Evolutionary conservation across 2,329 filamentous ascomycete genomes (phyloP).

Genomic region (Ampelomyces quisqualis): DNA sequence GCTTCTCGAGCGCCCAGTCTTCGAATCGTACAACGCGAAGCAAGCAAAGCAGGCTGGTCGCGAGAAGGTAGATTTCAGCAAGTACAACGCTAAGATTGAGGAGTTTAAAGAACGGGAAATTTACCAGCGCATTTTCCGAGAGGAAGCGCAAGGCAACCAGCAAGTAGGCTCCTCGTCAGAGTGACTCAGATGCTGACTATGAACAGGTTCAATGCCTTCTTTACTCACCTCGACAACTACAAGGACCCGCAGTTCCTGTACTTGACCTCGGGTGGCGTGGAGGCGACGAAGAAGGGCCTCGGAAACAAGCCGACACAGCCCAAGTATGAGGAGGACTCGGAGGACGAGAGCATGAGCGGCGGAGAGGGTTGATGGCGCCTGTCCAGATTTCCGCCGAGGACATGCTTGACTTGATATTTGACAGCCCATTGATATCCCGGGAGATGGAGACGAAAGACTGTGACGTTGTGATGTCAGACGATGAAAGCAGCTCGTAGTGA

Average conservation of each 20-base stretch:
- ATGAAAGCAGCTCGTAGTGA: no score
- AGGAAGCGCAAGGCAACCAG: conserved; percentile 85
- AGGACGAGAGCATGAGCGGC: conserved; percentile 40
- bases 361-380: conserved; percentile 40
- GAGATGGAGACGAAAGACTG: no score
- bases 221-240: conserved; percentile 54
- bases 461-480: no score
- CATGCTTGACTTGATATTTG: no score
- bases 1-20: conserved; percentile 86
- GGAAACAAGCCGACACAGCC: conserved; percentile 30
- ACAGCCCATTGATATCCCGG: no score
- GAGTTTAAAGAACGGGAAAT: conserved; percentile 92
- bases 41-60: conserved; percentile 64
- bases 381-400: no score
- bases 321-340: conserved; percentile 38
- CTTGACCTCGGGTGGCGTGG: conserved; percentile 52
- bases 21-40: conserved; percentile 81
- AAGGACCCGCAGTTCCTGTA: conserved; percentile 52
- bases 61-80: conserved; percentile 73
- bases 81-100: conserved; percentile 74
- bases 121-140: conserved; percentile 85
- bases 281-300: conserved; percentile 42
- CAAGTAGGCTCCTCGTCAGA: conserved; percentile 52
- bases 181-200: conserved; percentile 14
- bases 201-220: conserved; percentile 50